Evolutionary conservation across 2,329 filamentous ascomycete species (phyloP).

Genomic region (Hortaea werneckii): DNA sequence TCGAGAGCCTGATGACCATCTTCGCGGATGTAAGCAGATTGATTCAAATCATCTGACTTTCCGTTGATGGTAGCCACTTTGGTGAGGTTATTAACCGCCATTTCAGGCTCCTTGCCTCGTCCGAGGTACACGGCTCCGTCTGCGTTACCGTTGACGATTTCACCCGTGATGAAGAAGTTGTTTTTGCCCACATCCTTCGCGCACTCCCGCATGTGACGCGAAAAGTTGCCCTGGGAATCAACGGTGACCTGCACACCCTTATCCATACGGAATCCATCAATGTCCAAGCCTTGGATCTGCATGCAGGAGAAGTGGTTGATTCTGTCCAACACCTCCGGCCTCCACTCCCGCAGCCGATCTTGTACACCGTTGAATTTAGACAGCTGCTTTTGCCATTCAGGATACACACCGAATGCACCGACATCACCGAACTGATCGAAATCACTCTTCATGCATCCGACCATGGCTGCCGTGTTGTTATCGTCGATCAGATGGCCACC

Average conservation of each 20-base stretch:
- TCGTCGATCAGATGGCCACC: constrained; percentile 42
- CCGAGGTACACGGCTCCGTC: constrained; percentile 54
- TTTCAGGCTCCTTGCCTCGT: constrained; percentile 47
- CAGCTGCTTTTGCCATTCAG: constrained; percentile 54
- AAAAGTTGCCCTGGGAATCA: constrained; percentile 51
- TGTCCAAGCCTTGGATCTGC: constrained; percentile 51
- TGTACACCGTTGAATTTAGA: constrained; percentile 58
- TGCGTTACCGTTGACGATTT: constrained; percentile 53
- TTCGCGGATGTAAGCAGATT: constrained; percentile 39
- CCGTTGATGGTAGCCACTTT: constrained; percentile 41
- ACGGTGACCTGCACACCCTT: constrained; percentile 56
- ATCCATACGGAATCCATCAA: constrained; percentile 58
- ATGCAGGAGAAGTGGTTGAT: constrained; percentile 54
- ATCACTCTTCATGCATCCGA: constrained; percentile 52
- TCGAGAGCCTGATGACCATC: constrained; percentile 46
- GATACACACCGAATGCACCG: constrained; percentile 53
- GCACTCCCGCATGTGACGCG: constrained; percentile 46
- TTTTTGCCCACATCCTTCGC: constrained; percentile 47
- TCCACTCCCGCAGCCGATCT: constrained; percentile 56
- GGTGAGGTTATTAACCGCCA: constrained; percentile 38
- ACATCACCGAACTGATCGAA: constrained; percentile 56
- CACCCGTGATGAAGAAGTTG: constrained; percentile 55
- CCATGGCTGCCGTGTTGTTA: constrained; percentile 37
- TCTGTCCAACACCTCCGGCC: constrained; percentile 46
- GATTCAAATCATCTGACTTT: constrained; percentile 18